These are phyloP conservation scores for Aureobasidium sp. DNA, from an alignment of 2,329 filamentous ascomycete genomes.

Conservation along the genomic window DNA sequence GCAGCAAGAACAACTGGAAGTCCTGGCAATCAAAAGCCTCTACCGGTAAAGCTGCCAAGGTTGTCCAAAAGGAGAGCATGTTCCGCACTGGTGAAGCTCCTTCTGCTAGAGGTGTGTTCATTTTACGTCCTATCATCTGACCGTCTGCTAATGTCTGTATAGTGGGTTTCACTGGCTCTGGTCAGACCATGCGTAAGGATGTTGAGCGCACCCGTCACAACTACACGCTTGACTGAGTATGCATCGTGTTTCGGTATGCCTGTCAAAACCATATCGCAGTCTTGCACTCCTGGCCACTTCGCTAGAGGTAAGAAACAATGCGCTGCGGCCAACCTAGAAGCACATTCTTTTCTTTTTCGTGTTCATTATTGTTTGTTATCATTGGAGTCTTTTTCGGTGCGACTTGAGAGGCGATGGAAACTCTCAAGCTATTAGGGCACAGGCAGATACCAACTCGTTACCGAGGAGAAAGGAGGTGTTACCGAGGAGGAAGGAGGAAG, in stretches of 20 bases:
- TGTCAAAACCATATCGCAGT: background rate
- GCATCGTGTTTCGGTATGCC: background rate
- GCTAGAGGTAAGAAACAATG: background rate
- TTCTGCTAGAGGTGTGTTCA: constrained; percentile 65
- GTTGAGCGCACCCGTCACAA: constrained; percentile 71
- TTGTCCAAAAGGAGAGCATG: constrained; percentile 86
- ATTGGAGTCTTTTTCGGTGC: background rate
- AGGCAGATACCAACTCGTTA: background rate
- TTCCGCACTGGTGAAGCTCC: constrained; percentile 85
- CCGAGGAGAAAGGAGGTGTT: background rate
- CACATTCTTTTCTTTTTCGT: background rate
- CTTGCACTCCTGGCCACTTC: background rate
- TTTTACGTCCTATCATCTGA: background rate
- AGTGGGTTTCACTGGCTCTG: constrained; percentile 96
- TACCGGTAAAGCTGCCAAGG: constrained; percentile 48
- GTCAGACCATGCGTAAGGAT: constrained; percentile 93
- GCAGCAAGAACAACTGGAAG: constrained; percentile 88
- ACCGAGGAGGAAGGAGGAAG: background rate
- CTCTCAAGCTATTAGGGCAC: background rate
- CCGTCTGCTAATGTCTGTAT: constrained; percentile 21
- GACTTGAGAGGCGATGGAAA: background rate
- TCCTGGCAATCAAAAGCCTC: constrained; percentile 69
- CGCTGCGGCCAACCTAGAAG: background rate
- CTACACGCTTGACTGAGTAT: constrained; percentile 46
- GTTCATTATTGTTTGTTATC: background rate